Evolutionary conservation across 75 land plant species (phyloP).

Genomic region (Pseudotsuga menziesii): DNA sequence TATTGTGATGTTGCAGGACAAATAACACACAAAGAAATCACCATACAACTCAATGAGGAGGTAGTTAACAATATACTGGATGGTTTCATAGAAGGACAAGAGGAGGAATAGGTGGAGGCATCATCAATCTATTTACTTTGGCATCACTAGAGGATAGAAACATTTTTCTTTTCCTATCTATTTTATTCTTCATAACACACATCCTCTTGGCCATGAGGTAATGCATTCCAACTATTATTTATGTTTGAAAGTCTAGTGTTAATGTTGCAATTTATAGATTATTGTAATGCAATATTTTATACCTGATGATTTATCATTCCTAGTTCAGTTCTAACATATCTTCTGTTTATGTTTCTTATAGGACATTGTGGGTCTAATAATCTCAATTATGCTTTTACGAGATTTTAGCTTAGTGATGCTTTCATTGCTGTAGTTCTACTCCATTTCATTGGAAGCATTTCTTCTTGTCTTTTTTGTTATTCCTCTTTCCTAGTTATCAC

Average conservation of each 20-base stretch:
- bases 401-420: conserved; percentile 95
- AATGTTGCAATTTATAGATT: not conserved
- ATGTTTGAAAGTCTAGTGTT: not conserved
- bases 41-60: conserved; percentile 8
- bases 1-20: not conserved
- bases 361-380: conserved; percentile 95
- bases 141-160: conserved; percentile 50
- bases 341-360: conserved; percentile 35
- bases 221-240: not conserved
- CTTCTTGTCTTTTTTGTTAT: conserved; percentile 76
- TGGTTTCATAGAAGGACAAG: conserved; percentile 43
- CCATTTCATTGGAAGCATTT: conserved; percentile 68
- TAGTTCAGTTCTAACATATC: conserved; percentile 11
- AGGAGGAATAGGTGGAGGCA: conserved; percentile 62
- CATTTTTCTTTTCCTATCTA: conserved; percentile 64
- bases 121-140: conserved; percentile 58
- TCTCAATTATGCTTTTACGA: conserved; percentile 79
- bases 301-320: not conserved
- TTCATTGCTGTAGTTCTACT: conserved; percentile 87
- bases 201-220: conserved; percentile 83
- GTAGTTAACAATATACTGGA: conserved; percentile 14
- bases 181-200: conserved; percentile 60
- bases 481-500: conserved; percentile 78
- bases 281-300: not conserved
- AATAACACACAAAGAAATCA: not conserved